These are phyloP conservation scores for Solanum infundibuliforme DNA, from an alignment of 257 asterid species.

Conservation along the genomic window DNA sequence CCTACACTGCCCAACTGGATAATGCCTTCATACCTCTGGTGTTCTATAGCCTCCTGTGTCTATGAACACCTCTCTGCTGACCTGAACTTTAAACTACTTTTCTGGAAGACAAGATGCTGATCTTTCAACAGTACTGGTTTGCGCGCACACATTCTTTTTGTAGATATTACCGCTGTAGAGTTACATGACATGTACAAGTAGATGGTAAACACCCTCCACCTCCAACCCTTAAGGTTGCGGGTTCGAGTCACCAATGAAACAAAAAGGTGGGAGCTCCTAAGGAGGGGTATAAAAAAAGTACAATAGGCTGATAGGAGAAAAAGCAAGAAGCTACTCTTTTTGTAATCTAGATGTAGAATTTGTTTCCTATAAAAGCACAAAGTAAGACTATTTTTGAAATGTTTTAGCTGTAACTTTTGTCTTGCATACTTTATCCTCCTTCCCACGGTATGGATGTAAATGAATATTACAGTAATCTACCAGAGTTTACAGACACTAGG, in stretches of 20 bases:
- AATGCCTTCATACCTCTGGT: conserved; percentile 96
- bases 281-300: background rate
- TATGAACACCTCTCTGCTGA: conserved; percentile 15
- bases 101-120: background rate
- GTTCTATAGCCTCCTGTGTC: conserved; percentile 87
- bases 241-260: background rate
- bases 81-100: background rate
- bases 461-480: background rate
- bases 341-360: background rate
- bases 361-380: background rate
- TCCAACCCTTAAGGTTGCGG: background rate
- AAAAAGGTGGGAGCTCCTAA: background rate
- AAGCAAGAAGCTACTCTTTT: background rate
- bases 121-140: background rate
- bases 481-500: background rate
- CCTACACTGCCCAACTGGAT: conserved; percentile 93
- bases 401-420: background rate
- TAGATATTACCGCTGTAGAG: conserved; percentile 21
- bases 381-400: background rate
- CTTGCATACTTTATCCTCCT: background rate
- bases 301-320: background rate
- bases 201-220: background rate
- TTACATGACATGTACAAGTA: background rate
- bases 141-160: background rate
- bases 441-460: background rate